Evolutionary conservation across 768 basidiomycete genomes (phyloP).

Genomic region (Amanita rubescens): DNA sequence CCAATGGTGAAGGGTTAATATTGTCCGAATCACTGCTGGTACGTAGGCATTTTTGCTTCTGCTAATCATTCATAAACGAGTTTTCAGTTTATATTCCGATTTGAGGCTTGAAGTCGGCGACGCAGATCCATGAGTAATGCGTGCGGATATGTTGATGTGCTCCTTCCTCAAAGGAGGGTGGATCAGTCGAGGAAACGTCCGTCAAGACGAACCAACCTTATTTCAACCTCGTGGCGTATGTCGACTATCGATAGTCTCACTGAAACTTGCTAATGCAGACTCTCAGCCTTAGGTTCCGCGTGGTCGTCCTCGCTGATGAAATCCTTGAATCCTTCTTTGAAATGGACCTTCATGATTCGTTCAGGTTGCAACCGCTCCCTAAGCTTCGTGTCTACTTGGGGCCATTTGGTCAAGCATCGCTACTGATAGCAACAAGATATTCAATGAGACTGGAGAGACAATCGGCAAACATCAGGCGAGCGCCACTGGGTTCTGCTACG

Average conservation of each 20-base stretch:
- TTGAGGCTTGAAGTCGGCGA: slow-evolving; percentile 95
- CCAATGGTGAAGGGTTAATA: slow-evolving; percentile 94
- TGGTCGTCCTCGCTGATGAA: slow-evolving; percentile 97
- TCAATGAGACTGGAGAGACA: slow-evolving; percentile 91
- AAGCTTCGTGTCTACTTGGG: slow-evolving; percentile 60
- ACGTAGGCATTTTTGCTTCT: slow-evolving; percentile 16
- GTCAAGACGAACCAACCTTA: slow-evolving; percentile 82
- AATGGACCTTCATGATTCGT: slow-evolving; percentile 82
- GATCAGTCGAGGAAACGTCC: slow-evolving; percentile 32
- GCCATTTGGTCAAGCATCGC: slow-evolving; percentile 88
- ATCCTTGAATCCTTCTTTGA: slow-evolving; percentile 96
- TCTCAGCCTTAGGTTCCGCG: slow-evolving; percentile 68
- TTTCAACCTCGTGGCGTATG: slow-evolving; percentile 83
- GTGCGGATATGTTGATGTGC: slow-evolving; percentile 93
- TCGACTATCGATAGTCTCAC: not conserved
- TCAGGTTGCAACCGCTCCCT: slow-evolving; percentile 66
- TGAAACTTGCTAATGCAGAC: slow-evolving; percentile 6
- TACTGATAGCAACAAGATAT: slow-evolving; percentile 83
- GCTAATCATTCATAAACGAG: slow-evolving; percentile 6
- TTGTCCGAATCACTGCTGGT: slow-evolving; percentile 92
- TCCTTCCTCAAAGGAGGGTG: slow-evolving; percentile 50
- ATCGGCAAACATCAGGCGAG: slow-evolving; percentile 77
- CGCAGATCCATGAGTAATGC: slow-evolving; percentile 96
- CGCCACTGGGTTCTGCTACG: too few relatives aligned
- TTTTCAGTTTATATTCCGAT: slow-evolving; percentile 91